These are phyloP conservation scores for Furcasterigmium sp. DNA, from an alignment of 2,329 filamentous ascomycete genomes.

Conservation along the genomic window DNA sequence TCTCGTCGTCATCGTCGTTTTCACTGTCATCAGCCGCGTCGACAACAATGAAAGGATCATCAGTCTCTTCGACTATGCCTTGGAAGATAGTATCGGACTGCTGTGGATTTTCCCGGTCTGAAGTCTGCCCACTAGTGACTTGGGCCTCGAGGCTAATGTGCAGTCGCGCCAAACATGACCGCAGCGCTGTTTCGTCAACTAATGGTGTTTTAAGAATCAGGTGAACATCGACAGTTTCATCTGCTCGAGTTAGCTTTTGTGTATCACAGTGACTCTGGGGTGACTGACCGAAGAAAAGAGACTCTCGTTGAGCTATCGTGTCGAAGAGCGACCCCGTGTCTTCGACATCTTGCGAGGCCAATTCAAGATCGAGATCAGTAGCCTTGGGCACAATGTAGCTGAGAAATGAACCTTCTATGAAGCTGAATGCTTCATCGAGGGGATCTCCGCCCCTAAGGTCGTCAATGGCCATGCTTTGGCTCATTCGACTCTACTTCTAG, in stretches of 20 bases:
- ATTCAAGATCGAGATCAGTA: slow-evolving; percentile 49
- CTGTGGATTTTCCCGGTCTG: slow-evolving; percentile 41
- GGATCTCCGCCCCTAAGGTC: neutral
- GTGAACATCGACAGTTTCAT: slow-evolving; percentile 68
- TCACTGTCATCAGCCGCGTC: slow-evolving; percentile 29
- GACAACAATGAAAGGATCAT: slow-evolving; percentile 45
- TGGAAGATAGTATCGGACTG: slow-evolving; percentile 57
- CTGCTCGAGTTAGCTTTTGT: slow-evolving; percentile 39
- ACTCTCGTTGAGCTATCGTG: slow-evolving; percentile 56
- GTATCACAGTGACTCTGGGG: slow-evolving; percentile 23
- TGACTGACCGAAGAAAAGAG: slow-evolving; percentile 63
- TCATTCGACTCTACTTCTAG: too few relatives aligned
- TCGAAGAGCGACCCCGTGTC: slow-evolving; percentile 45
- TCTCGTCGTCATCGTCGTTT: slow-evolving; percentile 16
- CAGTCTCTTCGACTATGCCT: slow-evolving; percentile 41
- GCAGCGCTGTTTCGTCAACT: slow-evolving; percentile 50
- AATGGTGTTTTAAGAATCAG: slow-evolving; percentile 62
- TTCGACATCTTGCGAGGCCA: slow-evolving; percentile 38
- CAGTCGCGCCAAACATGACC: slow-evolving; percentile 56
- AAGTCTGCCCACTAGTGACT: slow-evolving; percentile 51
- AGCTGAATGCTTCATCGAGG: slow-evolving; percentile 29
- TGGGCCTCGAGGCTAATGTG: slow-evolving; percentile 62
- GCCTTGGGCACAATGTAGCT: slow-evolving; percentile 55
- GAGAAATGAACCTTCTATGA: slow-evolving; percentile 54
- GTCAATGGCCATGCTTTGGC: neutral